A percentile compares a stretch with the other conserved stretches of the same genome.
Evolutionary conservation across 2,329 filamentous ascomycete species (phyloP).

Genomic region (Cryoendolithus antarcticus): DNA sequence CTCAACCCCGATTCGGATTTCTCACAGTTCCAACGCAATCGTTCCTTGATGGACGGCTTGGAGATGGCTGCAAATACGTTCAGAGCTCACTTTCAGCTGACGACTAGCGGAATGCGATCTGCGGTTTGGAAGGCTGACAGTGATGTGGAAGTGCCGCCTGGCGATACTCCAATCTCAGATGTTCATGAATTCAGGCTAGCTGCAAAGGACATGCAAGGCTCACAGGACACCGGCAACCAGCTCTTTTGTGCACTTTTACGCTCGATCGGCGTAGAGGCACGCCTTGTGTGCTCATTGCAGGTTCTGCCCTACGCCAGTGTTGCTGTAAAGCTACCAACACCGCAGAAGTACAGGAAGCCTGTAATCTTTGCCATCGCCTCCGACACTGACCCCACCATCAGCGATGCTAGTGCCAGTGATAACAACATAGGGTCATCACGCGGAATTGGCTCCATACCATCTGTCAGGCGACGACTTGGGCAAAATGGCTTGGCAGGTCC

Average conservation of each 20-base stretch:
- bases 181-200: constrained; percentile 58
- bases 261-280: constrained; percentile 64
- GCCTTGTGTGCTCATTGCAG: constrained; percentile 85
- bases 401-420: constrained; percentile 14
- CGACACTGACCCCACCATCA: constrained; percentile 5
- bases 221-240: constrained; percentile 79
- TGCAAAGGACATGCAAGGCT: constrained; percentile 60
- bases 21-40: constrained; percentile 62
- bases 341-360: constrained; percentile 27
- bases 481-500: constrained; percentile 16
- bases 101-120: constrained; percentile 55
- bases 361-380: constrained; percentile 23
- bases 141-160: constrained; percentile 22
- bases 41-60: constrained; percentile 69
- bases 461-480: constrained; percentile 21
- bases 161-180: constrained; percentile 6
- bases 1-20: constrained; percentile 56
- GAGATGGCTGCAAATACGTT: constrained; percentile 56
- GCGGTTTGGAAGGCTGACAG: constrained; percentile 60
- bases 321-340: constrained; percentile 32
- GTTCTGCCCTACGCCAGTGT: constrained; percentile 55
- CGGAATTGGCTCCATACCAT: constrained; percentile 15
- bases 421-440: constrained; percentile 10
- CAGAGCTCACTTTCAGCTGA: constrained; percentile 57
- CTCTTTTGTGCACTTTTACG: constrained; percentile 81